Conservation (phyloP, 2,329 filamentous ascomycete genomes). For the Diaporthe velutina region DNA sequence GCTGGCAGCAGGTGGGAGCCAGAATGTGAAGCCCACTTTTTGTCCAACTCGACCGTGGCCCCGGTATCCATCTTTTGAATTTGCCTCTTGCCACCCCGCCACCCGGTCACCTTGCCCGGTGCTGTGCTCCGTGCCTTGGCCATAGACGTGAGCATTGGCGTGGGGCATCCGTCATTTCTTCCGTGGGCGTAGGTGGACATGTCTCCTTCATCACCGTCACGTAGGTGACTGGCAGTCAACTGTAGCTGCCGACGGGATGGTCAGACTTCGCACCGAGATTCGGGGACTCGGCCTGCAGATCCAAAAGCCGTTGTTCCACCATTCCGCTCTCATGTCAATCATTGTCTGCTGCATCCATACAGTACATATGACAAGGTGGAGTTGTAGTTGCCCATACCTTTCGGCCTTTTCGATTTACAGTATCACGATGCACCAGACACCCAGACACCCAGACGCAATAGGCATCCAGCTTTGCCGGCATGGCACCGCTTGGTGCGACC, state of each 20-base stretch:
- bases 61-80: not conserved
- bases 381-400: not conserved
- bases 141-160: not conserved
- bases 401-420: not conserved
- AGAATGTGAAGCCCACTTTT: not conserved
- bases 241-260: no score
- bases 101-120: not conserved
- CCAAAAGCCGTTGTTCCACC: not conserved
- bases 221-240: not conserved
- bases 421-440: not conserved
- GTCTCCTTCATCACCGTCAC: not conserved
- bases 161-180: not conserved
- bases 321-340: no score
- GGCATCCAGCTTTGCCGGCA: not conserved
- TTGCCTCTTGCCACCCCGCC: slow-evolving; percentile 8
- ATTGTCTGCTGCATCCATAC: not conserved
- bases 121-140: not conserved
- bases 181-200: not conserved
- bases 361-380: not conserved
- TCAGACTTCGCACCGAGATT: not conserved
- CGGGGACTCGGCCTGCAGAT: not conserved
- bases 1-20: not conserved
- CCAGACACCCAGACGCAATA: not conserved
- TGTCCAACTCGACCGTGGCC: not conserved
- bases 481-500: not conserved